Evolutionary conservation across 1,284 basidiomycete species (phyloP), one percentile per base, ranked within the genome.

Genomic region (Amylostereum areolatum): DNA sequence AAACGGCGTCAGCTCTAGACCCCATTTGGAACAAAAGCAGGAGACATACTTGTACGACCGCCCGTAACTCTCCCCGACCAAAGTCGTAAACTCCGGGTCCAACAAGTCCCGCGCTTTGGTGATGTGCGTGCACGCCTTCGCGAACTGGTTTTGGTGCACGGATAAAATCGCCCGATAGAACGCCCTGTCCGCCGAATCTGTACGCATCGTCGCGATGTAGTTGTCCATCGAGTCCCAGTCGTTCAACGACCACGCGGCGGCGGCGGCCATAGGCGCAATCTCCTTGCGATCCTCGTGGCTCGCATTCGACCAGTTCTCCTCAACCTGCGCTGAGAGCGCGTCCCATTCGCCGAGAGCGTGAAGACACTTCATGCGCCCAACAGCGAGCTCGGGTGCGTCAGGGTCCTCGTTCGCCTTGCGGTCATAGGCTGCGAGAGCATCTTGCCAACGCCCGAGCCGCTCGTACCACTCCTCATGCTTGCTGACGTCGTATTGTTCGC

Each of bases 161-260:
- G 91, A 88, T 29, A 99, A 75, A 55, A 99, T 97, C 1, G 96
- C 94, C 47, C 92, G 84, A 73, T 97, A 99, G 77, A 98, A 99
- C 18, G 92, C 89, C 41, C 93, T 79, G 66, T 99, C 97, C 0
- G 95, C 85, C 5, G 95, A 96, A 63, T 99, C 96, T 31, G 78
- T 73, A 62, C 91, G 92, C 92, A 99, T 97, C 3, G 89, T 90
- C 5, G 83, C 78, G 53, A 99, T 97, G 67, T 97, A 99, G 59
- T 95, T 88, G 53, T 99, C 97, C 97, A 99, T 99, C 6, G 86
- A 80, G 61, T 97, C 94, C 97, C 97, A 99, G 62, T 98, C 93
- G 55, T 89, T 89, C 50, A 97, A 69, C 4, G 93, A 93, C 96
- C 97, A 99, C 4, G 93, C 93, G 1, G 97, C 96, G 0, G 97